phyloP scores from a whole-genome alignment of 2,329 filamentous ascomycete genomes.

The Cladosporium austrohemisphaericum region DNA sequence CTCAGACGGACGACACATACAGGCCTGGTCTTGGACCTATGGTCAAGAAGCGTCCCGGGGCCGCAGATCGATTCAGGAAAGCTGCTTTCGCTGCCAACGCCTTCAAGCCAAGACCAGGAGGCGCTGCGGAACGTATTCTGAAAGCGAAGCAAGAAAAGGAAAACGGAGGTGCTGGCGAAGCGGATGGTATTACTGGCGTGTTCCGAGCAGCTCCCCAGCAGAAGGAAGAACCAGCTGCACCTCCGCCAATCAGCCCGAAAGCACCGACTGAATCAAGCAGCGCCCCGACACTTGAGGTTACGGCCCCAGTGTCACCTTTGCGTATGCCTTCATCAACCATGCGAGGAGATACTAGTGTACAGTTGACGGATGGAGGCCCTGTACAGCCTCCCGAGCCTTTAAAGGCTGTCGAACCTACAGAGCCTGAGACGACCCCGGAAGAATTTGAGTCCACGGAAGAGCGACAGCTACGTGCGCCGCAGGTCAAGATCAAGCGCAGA shows the following conservation, averaged over 20 bases:
- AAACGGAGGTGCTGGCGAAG: constrained; percentile 50
- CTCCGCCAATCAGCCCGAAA: background rate
- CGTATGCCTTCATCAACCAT: constrained; percentile 9
- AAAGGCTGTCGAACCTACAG: constrained; percentile 7
- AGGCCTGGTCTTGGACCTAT: constrained; percentile 84
- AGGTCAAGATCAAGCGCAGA: constrained; percentile 49
- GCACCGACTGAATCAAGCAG: constrained; percentile 7
- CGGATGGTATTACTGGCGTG: constrained; percentile 85
- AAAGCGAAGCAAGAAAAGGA: constrained; percentile 53
- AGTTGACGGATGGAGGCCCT: constrained; percentile 25
- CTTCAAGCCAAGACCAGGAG: constrained; percentile 85
- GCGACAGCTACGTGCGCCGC: constrained; percentile 26
- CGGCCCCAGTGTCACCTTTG: constrained; percentile 25
- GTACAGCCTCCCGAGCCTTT: constrained; percentile 22
- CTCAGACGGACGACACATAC: constrained; percentile 46
- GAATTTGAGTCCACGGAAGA: constrained; percentile 21
- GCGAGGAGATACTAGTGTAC: constrained; percentile 17
- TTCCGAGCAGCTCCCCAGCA: constrained; percentile 66
- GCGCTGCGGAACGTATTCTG: constrained; percentile 72
- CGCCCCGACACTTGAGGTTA: constrained; percentile 25
- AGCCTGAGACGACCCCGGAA: constrained; percentile 13
- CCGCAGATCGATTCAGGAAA: constrained; percentile 71
- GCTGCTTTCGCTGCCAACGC: constrained; percentile 67
- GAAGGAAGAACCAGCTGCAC: constrained; percentile 18
- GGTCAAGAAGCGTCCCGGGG: constrained; percentile 70